A percentile compares a stretch with the other conserved stretches of the same genome.
Conservation (phyloP, 2,329 filamentous ascomycete genomes). For the Huntiella omanensis region DNA sequence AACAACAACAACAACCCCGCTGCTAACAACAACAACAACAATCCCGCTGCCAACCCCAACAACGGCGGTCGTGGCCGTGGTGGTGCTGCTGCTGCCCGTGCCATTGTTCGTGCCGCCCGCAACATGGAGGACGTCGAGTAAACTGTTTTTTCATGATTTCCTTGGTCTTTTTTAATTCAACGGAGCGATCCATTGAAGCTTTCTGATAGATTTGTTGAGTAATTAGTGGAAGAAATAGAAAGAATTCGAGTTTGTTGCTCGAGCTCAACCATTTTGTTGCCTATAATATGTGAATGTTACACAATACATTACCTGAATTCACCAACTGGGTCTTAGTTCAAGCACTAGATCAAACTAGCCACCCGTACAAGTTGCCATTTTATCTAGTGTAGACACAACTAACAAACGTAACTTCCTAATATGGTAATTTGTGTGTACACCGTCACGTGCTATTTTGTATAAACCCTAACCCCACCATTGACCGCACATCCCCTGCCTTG, state of each 20-base stretch:
- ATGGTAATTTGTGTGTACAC: too few relatives aligned
- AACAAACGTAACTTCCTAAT: too few relatives aligned
- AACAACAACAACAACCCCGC: not conserved
- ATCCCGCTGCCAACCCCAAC: not conserved
- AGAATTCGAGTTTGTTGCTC: not conserved
- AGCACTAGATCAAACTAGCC: too few relatives aligned
- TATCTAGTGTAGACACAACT: too few relatives aligned
- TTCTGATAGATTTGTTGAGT: not conserved
- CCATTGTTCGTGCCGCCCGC: not conserved
- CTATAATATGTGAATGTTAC: not conserved
- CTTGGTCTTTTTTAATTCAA: not conserved
- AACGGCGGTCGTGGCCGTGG: not conserved
- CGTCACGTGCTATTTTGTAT: too few relatives aligned
- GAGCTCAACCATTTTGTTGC: not conserved
- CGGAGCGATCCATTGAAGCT: not conserved
- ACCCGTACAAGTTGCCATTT: too few relatives aligned
- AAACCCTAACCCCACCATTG: not conserved
- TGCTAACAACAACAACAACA: not conserved
- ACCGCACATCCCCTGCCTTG: not conserved
- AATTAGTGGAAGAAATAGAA: not conserved
- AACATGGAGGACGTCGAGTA: not conserved
- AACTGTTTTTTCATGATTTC: not conserved
- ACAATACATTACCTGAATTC: too few relatives aligned
- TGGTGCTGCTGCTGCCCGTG: not conserved
- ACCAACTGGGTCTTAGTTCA: too few relatives aligned